A percentile compares a stretch with the other conserved stretches of the same genome.
These are phyloP conservation scores for Xerocomus potaroensis DNA, from an alignment of 768 basidiomycete genomes.

Conservation along the genomic window DNA sequence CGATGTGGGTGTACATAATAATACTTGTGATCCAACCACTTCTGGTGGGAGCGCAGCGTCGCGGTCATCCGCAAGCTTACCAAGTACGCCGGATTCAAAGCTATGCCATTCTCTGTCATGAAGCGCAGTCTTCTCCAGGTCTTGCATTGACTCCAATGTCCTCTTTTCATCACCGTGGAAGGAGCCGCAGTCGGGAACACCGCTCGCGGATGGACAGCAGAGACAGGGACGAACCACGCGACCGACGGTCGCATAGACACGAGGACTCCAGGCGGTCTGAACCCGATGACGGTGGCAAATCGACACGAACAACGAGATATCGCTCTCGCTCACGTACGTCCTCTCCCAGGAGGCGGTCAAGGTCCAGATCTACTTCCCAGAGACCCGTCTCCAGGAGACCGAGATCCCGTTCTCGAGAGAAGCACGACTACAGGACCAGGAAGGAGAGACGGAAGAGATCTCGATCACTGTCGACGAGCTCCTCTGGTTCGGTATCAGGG, in stretches of 20 bases:
- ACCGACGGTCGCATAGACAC: conserved; percentile 17
- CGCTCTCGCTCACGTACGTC: conserved; percentile 24
- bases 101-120: not conserved
- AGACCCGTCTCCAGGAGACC: conserved; percentile 12
- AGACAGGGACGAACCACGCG: conserved; percentile 16
- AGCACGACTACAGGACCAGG: conserved; percentile 14
- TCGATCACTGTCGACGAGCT: conserved; percentile 39
- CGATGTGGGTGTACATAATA: conserved; percentile 16
- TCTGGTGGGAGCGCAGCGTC: not conserved
- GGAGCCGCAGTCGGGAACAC: conserved; percentile 21
- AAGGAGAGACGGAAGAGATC: conserved; percentile 32
- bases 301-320: conserved; percentile 1
- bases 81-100: not conserved
- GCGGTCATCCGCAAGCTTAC: no score
- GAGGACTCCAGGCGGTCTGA: conserved; percentile 12
- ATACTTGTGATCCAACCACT: conserved; percentile 29
- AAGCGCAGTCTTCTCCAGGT: not conserved
- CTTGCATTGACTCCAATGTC: conserved; percentile 22
- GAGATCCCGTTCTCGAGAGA: conserved; percentile 25
- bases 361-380: conserved; percentile 26
- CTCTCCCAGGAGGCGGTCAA: conserved; percentile 17
- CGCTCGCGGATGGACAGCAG: conserved; percentile 9
- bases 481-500: conserved; percentile 32
- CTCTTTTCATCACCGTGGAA: conserved; percentile 18
- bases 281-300: conserved; percentile 5